Percentiles rank a stretch among this genome's conserved stretches.
Conservation (phyloP, 345 rosid genomes). For the Lumnitzera littorea region DNA sequence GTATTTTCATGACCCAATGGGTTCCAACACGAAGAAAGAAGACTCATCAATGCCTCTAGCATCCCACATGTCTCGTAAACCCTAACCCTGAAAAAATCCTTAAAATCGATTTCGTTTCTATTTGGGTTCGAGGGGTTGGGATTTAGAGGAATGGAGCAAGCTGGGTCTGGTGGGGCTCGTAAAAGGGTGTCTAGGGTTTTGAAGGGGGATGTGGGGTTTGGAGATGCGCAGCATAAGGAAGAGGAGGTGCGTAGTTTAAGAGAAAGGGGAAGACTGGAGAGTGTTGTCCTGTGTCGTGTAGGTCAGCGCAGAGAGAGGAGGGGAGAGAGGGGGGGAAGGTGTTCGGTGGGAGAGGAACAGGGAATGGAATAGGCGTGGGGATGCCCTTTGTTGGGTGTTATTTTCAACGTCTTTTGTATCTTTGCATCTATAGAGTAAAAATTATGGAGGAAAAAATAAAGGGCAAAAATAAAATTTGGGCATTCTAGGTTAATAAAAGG, state of each 20-base stretch:
- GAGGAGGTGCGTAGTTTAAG: slow-evolving; percentile 21
- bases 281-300: background rate
- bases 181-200: slow-evolving; percentile 7
- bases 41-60: slow-evolving; percentile 88
- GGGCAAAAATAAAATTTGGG: background rate
- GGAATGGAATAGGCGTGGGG: slow-evolving; percentile 17
- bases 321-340: slow-evolving; percentile 20
- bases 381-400: slow-evolving; percentile 8
- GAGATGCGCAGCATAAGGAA: slow-evolving; percentile 11
- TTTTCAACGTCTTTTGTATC: background rate
- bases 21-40: slow-evolving; percentile 70
- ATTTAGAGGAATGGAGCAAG: slow-evolving; percentile 10
- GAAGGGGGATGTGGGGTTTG: slow-evolving; percentile 18
- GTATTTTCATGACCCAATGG: slow-evolving; percentile 47
- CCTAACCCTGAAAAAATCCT: slow-evolving; percentile 21
- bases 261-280: slow-evolving; percentile 3
- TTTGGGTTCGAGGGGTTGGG: slow-evolving; percentile 1
- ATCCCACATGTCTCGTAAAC: slow-evolving; percentile 72
- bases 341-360: slow-evolving; percentile 76
- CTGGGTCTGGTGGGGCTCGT: slow-evolving; percentile 12
- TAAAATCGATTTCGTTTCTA: slow-evolving; percentile 11
- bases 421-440: background rate
- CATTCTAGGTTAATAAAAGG: background rate
- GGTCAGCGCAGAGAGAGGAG: slow-evolving; percentile 17
- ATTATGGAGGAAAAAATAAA: background rate